Conservation (phyloP, 495 filamentous ascomycete species). For the Bacidia rubella region DNA sequence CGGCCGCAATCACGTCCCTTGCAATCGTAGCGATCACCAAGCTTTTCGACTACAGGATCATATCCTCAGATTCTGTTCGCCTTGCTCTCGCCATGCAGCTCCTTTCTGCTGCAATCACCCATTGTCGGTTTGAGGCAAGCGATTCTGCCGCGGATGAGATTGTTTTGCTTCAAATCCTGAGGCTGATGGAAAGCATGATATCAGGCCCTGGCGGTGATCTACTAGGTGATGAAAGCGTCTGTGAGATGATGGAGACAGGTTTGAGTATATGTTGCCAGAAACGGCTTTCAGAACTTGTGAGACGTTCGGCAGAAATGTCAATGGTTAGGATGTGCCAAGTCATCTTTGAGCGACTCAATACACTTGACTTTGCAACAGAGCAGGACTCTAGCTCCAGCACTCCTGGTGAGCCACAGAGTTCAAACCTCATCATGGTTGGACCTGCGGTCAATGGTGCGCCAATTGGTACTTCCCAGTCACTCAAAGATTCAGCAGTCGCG, state of each 20-base stretch:
- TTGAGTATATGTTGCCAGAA: constrained; percentile 94
- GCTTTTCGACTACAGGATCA: constrained; percentile 89
- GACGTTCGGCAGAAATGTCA: constrained; percentile 84
- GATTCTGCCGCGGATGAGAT: constrained; percentile 92
- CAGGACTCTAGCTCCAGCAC: constrained; percentile 46
- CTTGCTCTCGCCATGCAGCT: constrained; percentile 88
- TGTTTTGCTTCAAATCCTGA: constrained; percentile 81
- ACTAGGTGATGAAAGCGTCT: constrained; percentile 90
- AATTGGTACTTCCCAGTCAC: constrained; percentile 20
- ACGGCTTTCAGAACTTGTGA: constrained; percentile 78
- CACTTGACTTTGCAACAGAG: constrained; percentile 59
- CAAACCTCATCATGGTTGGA: constrained; percentile 68
- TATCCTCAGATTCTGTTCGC: constrained; percentile 66
- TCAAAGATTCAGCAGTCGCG: not conserved
- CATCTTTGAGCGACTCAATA: constrained; percentile 84
- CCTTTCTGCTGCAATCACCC: constrained; percentile 86
- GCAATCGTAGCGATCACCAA: constrained; percentile 93
- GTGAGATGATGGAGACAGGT: constrained; percentile 98
- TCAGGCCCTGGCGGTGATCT: constrained; percentile 83
- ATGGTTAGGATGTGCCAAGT: constrained; percentile 99
- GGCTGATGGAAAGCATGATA: constrained; percentile 96
- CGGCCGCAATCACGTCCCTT: constrained; percentile 88
- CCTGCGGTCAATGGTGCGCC: constrained; percentile 66
- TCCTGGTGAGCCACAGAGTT: constrained; percentile 39
- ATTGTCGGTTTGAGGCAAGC: constrained; percentile 94